phyloP scores from a whole-genome alignment of 139 green algal genomes.

The Tetradesmus obliquus region DNA sequence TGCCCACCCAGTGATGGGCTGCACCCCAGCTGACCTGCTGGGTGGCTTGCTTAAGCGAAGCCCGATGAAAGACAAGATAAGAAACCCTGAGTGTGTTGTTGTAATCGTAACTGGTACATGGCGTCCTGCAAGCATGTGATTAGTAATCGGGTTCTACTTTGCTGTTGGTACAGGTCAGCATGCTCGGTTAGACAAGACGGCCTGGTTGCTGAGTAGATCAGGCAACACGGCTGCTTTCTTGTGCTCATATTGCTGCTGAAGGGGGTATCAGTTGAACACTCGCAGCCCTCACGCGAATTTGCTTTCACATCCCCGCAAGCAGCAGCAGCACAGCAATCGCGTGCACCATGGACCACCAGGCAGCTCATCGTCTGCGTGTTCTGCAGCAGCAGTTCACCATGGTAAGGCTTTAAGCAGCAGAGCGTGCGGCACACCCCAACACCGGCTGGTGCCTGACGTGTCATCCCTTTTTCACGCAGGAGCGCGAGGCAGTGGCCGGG shows the following conservation, averaged over 20 bases:
- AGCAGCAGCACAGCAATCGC: not conserved
- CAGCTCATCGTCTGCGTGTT: conserved; percentile 53
- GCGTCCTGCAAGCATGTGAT: not conserved
- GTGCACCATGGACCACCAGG: conserved; percentile 29
- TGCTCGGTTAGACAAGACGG: not conserved
- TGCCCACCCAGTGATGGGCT: too few relatives aligned
- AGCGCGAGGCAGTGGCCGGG: not conserved
- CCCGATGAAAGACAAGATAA: too few relatives aligned
- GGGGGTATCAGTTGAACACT: not conserved
- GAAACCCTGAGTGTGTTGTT: too few relatives aligned
- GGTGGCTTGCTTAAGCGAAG: too few relatives aligned
- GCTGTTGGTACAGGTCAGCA: conserved; percentile 4
- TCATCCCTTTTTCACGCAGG: conserved; percentile 14
- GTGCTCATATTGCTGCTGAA: not conserved
- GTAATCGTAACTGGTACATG: not conserved
- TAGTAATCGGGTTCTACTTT: not conserved
- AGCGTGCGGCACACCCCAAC: not conserved
- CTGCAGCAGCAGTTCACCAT: conserved; percentile 53
- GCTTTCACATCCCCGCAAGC: not conserved
- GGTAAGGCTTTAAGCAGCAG: conserved; percentile 16
- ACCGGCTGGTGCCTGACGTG: conserved; percentile 6
- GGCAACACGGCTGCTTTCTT: not conserved
- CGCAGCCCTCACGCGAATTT: not conserved
- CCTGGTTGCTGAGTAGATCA: not conserved
- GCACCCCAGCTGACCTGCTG: too few relatives aligned